Base-by-base conservation (phyloP, 2,329 filamentous ascomycete species). In the Microcyclosporella mali region DNA sequence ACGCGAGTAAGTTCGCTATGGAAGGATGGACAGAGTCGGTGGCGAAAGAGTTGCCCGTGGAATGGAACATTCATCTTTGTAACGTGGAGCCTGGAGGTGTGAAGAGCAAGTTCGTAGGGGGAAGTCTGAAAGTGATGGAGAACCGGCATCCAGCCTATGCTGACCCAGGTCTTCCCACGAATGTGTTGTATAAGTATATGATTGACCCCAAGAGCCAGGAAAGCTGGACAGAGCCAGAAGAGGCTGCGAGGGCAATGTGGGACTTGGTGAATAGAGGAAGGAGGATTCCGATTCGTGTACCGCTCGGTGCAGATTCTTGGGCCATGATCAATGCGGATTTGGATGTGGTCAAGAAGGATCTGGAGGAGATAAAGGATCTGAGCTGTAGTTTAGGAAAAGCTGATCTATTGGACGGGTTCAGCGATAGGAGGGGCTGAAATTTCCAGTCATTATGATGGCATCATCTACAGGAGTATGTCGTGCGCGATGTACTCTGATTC, bases 271-370 rank as follows among this genome's bases (percentile, higher is more conserved):
- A 70, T 25, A 4, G 21, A 25, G 21, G 29, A 69, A 74, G 66
- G 54, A 72, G 10, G 68, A 75, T 11, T 3, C 77, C 76, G 3
- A 51, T 79, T 6, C 63, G 76, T 21, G 67, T 74, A 11, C 66
- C 75, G 0, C 63, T 80, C 9, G 76, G 76, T 0, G 73, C 66
- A 0, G 76, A 79, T 59, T 72, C 73, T 0, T 78, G 72, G 56
- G 53, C 56, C 1, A 62, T 50, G 3, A 69, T 80, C 16, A 71
- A 65, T 50, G 54, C 60, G 21, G 21, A 25, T 25, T 25, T 25
- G 21, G 21, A 25, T 25, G 21, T 25, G 21, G 21, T 25, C 6
- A 25, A 25, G 21, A 25, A 25, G 21, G 21, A 25, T 25, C 21
- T 25, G 21, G 21, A 25, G 21, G 21, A 25, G 9, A 6, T 25